phyloP scores from a whole-genome alignment of 1,284 basidiomycete species.

The Irpex sp. region DNA sequence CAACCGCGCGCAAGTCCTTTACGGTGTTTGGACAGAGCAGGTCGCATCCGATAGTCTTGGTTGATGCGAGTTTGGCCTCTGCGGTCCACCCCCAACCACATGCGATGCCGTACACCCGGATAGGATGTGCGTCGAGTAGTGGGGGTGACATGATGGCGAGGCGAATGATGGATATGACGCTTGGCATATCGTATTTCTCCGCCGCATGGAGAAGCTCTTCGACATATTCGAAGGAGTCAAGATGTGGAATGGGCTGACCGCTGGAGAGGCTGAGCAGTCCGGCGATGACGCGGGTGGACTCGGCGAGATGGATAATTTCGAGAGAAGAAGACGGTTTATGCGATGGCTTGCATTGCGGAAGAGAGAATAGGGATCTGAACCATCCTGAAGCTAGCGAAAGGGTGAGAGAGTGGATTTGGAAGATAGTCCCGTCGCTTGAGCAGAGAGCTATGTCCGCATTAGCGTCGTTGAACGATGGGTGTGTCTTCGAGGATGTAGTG shows the following conservation, averaged over 20 bases:
- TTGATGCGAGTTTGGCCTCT: conserved; percentile 48
- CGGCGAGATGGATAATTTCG: conserved; percentile 48
- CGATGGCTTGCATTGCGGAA: conserved; percentile 37
- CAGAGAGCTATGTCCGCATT: conserved; percentile 45
- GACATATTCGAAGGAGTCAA: conserved; percentile 43
- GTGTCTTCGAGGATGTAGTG: background rate
- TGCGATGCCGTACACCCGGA: conserved; percentile 52
- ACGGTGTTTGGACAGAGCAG: conserved; percentile 36
- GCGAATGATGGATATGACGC: conserved; percentile 48
- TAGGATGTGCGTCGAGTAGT: conserved; percentile 38
- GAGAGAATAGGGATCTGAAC: conserved; percentile 49
- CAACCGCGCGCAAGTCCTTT: conserved; percentile 16
- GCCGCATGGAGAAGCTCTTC: conserved; percentile 51
- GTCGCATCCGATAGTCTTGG: conserved; percentile 35
- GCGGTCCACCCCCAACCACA: conserved; percentile 51
- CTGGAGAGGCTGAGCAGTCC: conserved; percentile 52
- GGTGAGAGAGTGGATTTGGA: conserved; percentile 49
- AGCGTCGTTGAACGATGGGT: conserved; percentile 18
- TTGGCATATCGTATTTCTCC: conserved; percentile 65
- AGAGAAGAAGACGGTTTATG: background rate
- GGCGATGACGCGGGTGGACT: conserved; percentile 45
- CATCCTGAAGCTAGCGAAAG: conserved; percentile 56
- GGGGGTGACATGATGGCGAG: conserved; percentile 43
- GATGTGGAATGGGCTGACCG: conserved; percentile 43
- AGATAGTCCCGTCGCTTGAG: conserved; percentile 38